Conservation (phyloP, 306 rosid species). For the Inga leiocalycina region DNA sequence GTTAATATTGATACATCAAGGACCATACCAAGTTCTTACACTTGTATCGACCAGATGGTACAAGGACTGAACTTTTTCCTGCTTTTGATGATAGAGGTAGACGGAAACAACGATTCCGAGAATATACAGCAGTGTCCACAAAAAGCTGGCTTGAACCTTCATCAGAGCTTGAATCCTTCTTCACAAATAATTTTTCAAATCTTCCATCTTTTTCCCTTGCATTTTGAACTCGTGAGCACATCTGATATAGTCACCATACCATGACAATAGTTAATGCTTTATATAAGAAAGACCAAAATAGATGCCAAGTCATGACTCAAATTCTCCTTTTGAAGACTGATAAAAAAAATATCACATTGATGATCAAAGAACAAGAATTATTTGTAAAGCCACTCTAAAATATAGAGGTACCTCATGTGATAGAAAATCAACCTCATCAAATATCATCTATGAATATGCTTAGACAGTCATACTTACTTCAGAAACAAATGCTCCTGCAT, state of each 20-base stretch:
- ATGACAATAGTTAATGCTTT: conserved; percentile 39
- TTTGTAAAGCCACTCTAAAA: neutral
- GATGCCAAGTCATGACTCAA: conserved; percentile 26
- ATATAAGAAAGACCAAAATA: conserved; percentile 31
- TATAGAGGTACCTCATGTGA: neutral
- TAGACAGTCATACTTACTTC: conserved; percentile 64
- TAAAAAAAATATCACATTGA: neutral
- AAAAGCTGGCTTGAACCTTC: conserved; percentile 65
- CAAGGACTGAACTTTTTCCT: conserved; percentile 82
- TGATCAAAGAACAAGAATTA: conserved; percentile 18
- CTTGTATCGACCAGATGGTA: conserved; percentile 67
- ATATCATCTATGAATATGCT: conserved; percentile 23
- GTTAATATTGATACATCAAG: conserved; percentile 14
- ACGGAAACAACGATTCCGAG: conserved; percentile 94
- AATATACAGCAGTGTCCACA: conserved; percentile 90
- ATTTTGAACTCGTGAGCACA: conserved; percentile 73
- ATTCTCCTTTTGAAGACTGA: neutral
- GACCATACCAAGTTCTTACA: conserved; percentile 64
- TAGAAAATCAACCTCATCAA: conserved; percentile 17
- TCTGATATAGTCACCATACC: conserved; percentile 55
- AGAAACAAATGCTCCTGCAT: conserved; percentile 90
- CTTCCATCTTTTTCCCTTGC: conserved; percentile 48
- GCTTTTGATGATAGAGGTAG: conserved; percentile 89
- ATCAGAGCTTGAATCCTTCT: conserved; percentile 64
- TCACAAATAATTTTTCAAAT: conserved; percentile 60